Evolutionary conservation across 2,329 filamentous ascomycete species (phyloP), one percentile per base, ranked within the genome.

Genomic region (Rutstroemia sp.): DNA sequence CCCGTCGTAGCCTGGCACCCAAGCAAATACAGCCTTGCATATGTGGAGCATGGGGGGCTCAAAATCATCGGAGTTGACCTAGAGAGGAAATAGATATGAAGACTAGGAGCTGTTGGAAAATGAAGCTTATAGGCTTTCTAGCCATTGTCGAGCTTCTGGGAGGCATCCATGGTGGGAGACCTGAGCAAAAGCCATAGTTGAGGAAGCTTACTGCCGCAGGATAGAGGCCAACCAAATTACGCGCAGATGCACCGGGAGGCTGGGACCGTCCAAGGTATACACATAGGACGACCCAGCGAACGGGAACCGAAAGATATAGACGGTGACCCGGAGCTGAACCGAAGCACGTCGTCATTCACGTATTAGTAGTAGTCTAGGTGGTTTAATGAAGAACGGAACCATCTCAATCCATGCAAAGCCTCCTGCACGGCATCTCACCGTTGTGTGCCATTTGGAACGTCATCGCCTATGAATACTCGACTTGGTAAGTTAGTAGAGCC

Each of bases 1-100:
- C 81, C 83, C 1, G 78, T 87, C 10, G 85, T 91, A 7, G 80
- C 85, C 2, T 92, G 88, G 88, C 87, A 89, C 61, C 88, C 88
- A 2, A 84, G 80, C 44, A 78, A 83, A 56, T 92, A 92, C 69
- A 83, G 81, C 62, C 72, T 92, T 58, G 88, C 88, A 2, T 91
- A 89, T 68, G 82, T 82, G 52, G 88, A 92, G 66, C 71, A 82
- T 38, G 79, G 79, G 39, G 63, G 58, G 51, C 70, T 92, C 57
- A 83, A 86, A 65, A 88, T 91, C 57, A 75, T 89, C 46, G 68
- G 67, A 17, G 61, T 69, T 48, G 67, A 69, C 54, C 58, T 63
- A 17, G 67, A 67, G 27, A 66, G 62, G 46, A 69, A 65, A 57
- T 67, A 62, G 58, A 42, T 3, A 34, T 17, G 17, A 25, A 16